A percentile compares a stretch with the other conserved stretches of the same genome.
phyloP scores from a whole-genome alignment of 1,139 yeast genomes.

The Taiozyma onychis region DNA sequence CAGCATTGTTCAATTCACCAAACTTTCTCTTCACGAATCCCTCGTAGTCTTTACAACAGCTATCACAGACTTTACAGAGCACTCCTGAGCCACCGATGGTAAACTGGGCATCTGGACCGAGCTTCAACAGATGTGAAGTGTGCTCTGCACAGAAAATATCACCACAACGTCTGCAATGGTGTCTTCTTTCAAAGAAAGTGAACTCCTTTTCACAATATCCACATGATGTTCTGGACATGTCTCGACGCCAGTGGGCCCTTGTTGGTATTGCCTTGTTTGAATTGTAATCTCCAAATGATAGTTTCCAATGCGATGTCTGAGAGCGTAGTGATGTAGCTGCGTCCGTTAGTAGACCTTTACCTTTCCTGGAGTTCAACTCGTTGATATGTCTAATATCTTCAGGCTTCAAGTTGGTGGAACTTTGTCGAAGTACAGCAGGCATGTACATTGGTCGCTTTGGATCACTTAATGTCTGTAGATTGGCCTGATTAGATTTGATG shows the following conservation, averaged over 20 bases:
- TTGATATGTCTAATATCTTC: slow-evolving; percentile 27
- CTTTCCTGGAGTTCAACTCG: slow-evolving; percentile 19
- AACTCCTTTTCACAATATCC: slow-evolving; percentile 62
- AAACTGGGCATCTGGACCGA: slow-evolving; percentile 68
- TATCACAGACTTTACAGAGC: slow-evolving; percentile 72
- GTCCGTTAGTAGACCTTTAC: slow-evolving; percentile 13
- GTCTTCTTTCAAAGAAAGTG: slow-evolving; percentile 79
- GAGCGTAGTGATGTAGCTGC: slow-evolving; percentile 21
- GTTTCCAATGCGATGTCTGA: slow-evolving; percentile 23
- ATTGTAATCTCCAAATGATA: slow-evolving; percentile 11
- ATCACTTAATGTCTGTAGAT: slow-evolving; percentile 53
- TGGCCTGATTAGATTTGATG: slow-evolving; percentile 4
- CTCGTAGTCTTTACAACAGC: slow-evolving; percentile 68
- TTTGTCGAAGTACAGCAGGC: slow-evolving; percentile 80
- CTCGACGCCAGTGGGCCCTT: slow-evolving; percentile 75
- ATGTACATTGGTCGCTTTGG: slow-evolving; percentile 82
- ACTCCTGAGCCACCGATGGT: slow-evolving; percentile 72
- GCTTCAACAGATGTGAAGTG: slow-evolving; percentile 38
- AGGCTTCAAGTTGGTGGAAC: slow-evolving; percentile 34
- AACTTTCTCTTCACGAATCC: slow-evolving; percentile 34
- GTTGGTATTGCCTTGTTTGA: slow-evolving; percentile 35
- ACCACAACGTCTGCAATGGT: slow-evolving; percentile 94
- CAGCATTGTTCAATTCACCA: slow-evolving; percentile 13
- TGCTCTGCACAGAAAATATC: slow-evolving; percentile 79
- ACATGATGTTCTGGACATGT: slow-evolving; percentile 57